A percentile compares a stretch with the other conserved stretches of the same genome.
These are phyloP conservation scores for Arthrobotrys musiformis DNA, from an alignment of 2,329 filamentous ascomycete genomes.

Conservation along the genomic window DNA sequence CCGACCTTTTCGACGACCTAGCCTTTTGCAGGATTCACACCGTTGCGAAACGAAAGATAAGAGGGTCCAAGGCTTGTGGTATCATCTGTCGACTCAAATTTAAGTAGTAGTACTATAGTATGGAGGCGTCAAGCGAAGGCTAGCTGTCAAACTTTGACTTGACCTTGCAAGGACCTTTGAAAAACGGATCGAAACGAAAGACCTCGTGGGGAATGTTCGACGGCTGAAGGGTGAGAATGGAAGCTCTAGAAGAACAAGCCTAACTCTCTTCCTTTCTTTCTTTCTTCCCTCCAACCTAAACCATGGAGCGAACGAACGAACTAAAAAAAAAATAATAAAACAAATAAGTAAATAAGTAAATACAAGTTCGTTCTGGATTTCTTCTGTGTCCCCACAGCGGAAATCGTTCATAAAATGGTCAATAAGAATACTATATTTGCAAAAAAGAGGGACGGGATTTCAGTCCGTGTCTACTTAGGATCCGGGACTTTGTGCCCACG, in stretches of 20 bases:
- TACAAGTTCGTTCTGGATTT: conserved; percentile 35
- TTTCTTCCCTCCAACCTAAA: conserved; percentile 3
- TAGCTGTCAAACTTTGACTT: conserved; percentile 18
- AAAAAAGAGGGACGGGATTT: conserved; percentile 48
- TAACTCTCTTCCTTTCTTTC: too few relatives aligned
- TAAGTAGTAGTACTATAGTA: too few relatives aligned
- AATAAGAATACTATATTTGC: conserved; percentile 51
- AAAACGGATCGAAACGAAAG: conserved; percentile 22
- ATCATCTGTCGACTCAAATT: conserved; percentile 28
- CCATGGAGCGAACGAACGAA: conserved; percentile 24
- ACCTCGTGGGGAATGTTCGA: conserved; percentile 16
- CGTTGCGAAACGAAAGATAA: conserved; percentile 48
- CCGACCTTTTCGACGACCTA: conserved; percentile 31
- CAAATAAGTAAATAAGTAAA: conserved; percentile 3
- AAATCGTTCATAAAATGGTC: conserved; percentile 44
- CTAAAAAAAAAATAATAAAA: neutral
- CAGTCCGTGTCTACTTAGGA: conserved; percentile 52
- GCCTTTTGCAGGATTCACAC: conserved; percentile 52
- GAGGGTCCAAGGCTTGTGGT: conserved; percentile 25
- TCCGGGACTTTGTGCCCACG: conserved; percentile 44
- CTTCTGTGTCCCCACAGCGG: conserved; percentile 44
- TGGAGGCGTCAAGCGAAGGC: conserved; percentile 10
- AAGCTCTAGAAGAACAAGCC: conserved; percentile 29
- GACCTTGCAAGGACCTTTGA: conserved; percentile 22
- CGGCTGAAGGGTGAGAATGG: conserved; percentile 17